phyloP scores from a whole-genome alignment of 1,284 basidiomycete genomes.

The Marasmius oreades region DNA sequence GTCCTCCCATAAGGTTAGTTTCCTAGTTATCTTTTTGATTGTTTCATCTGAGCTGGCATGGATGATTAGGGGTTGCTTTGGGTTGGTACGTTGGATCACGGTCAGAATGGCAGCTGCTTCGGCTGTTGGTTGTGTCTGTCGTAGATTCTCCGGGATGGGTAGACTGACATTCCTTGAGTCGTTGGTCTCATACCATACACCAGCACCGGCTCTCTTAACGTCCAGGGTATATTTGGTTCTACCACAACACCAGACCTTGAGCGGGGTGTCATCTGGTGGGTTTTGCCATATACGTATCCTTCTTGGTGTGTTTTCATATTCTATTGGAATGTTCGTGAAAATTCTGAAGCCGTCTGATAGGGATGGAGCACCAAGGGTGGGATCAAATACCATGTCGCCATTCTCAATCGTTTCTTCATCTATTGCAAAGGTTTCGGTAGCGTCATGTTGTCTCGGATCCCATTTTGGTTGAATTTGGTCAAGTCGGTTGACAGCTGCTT shows the following conservation, averaged over 20 bases:
- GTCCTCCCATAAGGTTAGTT: not conserved
- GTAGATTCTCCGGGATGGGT: not conserved
- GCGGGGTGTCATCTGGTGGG: not conserved
- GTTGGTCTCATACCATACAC: not conserved
- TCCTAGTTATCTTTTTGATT: not conserved
- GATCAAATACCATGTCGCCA: not conserved
- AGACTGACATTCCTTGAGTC: not conserved
- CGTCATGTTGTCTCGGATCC: not conserved
- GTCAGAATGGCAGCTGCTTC: not conserved
- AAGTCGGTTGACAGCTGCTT: not conserved
- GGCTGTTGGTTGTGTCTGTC: slow-evolving; percentile 1
- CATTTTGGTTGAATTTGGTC: not conserved
- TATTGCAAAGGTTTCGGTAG: not conserved
- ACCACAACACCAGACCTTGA: not conserved
- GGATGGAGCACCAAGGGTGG: not conserved
- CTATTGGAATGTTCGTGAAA: slow-evolving; percentile 5
- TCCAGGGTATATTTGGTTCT: not conserved
- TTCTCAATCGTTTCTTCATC: not conserved
- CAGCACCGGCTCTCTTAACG: not conserved
- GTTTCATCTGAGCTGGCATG: not conserved
- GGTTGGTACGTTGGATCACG: not conserved
- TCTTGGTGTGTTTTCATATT: too few relatives aligned
- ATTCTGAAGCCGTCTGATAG: slow-evolving; percentile 10
- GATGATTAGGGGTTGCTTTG: not conserved
- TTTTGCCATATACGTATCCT: not conserved